A percentile compares a stretch with the other conserved stretches of the same genome.
phyloP scores from a whole-genome alignment of 2,329 filamentous ascomycete genomes.

The Zymoseptoria ardabiliae region DNA sequence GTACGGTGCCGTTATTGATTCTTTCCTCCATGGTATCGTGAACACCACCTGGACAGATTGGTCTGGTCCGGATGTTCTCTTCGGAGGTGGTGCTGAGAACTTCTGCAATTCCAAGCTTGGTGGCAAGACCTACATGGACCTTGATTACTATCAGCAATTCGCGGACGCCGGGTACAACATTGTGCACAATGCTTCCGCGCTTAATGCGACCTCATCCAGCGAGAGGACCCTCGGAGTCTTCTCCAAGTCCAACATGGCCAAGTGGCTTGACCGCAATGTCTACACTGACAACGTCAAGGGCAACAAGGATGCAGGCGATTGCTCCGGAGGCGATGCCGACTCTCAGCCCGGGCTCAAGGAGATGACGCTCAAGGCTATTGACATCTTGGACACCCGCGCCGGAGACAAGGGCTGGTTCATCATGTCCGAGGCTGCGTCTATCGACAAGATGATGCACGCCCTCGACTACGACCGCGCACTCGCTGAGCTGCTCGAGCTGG shows the following conservation, averaged over 20 bases:
- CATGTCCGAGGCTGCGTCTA: constrained; percentile 77
- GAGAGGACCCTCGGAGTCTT: constrained; percentile 71
- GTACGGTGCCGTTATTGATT: constrained; percentile 67
- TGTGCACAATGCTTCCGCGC: constrained; percentile 65
- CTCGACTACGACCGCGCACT: constrained; percentile 82
- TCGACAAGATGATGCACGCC: constrained; percentile 85
- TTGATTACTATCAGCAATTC: constrained; percentile 68
- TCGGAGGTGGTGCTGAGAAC: constrained; percentile 72
- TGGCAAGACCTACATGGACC: constrained; percentile 56
- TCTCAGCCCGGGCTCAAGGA: constrained; percentile 80
- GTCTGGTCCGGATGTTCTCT: constrained; percentile 70
- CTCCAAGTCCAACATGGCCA: constrained; percentile 64
- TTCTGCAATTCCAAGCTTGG: constrained; percentile 54
- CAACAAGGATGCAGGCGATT: constrained; percentile 62
- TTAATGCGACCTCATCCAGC: constrained; percentile 50
- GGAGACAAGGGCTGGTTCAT: constrained; percentile 67
- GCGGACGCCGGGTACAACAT: constrained; percentile 64
- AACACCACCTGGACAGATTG: constrained; percentile 78
- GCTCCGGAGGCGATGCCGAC: constrained; percentile 54
- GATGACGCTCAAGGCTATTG: constrained; percentile 66
- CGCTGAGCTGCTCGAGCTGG: constrained; percentile 75
- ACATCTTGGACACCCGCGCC: constrained; percentile 45
- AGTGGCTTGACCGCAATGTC: constrained; percentile 77
- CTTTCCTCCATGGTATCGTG: constrained; percentile 65
- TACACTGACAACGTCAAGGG: constrained; percentile 62